Base-by-base conservation (phyloP, 805 yeast genomes). In the Metschnikowia corniflorae region DNA sequence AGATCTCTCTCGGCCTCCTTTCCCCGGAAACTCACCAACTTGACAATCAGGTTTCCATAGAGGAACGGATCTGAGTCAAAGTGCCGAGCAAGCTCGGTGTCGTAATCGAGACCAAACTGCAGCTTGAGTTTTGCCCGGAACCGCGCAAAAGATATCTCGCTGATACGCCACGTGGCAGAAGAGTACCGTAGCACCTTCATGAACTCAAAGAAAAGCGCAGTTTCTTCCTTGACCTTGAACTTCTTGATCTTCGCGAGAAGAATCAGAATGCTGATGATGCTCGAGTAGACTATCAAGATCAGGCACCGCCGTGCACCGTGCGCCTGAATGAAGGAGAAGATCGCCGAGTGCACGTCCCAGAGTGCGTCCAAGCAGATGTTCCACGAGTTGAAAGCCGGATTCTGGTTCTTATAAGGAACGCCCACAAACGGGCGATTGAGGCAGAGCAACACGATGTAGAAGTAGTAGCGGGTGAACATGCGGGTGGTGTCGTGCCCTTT, bases 341-440 rank as follows among this genome's bases (percentile, higher is more conserved):
- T 31, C 12, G 43, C 39, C 18, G 35, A 19, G 19, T 39, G 35
- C 21, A 42, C 16, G 25, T 42, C 43, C 8, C 16, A 26, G 12
- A 42, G 25, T 16, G 35, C 39, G 12, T 30, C 42, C 29, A 35
- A 26, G 20, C 48, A 44, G 2, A 39, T 28, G n/a, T 16, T 23
- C 29, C 19, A 20, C 7, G 45, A 33, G 16, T 27, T 25, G 6
- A 26, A 23, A 13, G 31, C 15, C 13, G 26, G 20, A 6, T 32
- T 16, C 5, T 28, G 17, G n/a, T 12, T 16, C 4, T 19, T 24
- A 7, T 20, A n/a, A 12, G 33, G 18, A 7, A 37, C 33, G n/a
- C 29, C 44, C 9, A 42, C 35, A 17, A 44, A 44, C 6, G 46
- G 46, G 16, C 48, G 38, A 27, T 44, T 44, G 20, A 44, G 29